Conservation (phyloP, 768 basidiomycete species). For the Tulasnella sp. region DNA sequence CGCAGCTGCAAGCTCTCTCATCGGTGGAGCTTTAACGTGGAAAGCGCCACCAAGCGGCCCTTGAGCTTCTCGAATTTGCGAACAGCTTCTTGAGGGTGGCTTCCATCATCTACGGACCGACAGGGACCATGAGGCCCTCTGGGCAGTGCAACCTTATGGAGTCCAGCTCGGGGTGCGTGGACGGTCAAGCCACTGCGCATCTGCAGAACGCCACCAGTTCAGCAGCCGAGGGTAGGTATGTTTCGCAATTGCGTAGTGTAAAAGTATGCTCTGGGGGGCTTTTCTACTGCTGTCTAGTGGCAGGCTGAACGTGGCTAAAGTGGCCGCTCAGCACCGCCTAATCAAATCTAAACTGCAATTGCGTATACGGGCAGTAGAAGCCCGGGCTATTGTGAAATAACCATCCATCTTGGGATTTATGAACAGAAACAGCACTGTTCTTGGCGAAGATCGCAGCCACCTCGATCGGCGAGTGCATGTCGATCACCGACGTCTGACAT, state of each 20-base stretch:
- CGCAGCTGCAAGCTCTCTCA: background rate
- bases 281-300: too few species aligned
- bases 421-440: too few species aligned
- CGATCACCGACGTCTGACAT: background rate
- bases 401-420: too few species aligned
- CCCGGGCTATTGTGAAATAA: too few species aligned
- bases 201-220: background rate
- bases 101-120: background rate
- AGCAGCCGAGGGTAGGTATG: background rate
- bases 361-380: too few species aligned
- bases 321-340: too few species aligned
- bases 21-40: background rate
- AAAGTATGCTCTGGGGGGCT: background rate
- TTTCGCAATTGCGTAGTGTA: background rate
- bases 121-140: slow-evolving; percentile 1
- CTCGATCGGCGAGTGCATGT: background rate
- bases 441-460: background rate
- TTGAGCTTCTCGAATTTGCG: background rate
- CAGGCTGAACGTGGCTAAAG: too few species aligned
- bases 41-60: background rate
- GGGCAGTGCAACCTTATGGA: background rate
- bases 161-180: background rate
- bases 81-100: background rate
- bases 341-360: too few species aligned
- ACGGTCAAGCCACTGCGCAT: background rate